Conservation (phyloP, 176 grass and related monocot species). For the Alopecurus myosuroides region DNA sequence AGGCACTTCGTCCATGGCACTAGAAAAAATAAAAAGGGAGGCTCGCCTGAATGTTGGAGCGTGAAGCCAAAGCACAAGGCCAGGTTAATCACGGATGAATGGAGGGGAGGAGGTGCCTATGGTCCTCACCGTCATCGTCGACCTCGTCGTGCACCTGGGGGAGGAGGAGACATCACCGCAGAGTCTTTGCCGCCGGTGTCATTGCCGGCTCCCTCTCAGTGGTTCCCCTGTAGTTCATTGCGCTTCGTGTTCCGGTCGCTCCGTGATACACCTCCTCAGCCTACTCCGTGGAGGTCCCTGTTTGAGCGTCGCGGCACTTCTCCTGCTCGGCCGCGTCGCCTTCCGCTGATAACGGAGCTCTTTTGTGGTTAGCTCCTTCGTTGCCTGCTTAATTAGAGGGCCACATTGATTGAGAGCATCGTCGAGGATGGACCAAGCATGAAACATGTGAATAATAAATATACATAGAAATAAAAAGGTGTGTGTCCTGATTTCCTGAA, state of each 20-base stretch:
- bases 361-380: background rate
- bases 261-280: background rate
- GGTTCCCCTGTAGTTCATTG: background rate
- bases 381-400: too few relatives aligned
- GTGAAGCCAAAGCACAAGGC: background rate
- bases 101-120: background rate
- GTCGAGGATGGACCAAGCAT: too few relatives aligned
- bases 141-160: background rate
- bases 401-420: too few relatives aligned
- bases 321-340: background rate
- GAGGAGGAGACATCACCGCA: background rate
- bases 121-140: background rate
- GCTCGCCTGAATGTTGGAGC: background rate
- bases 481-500: too few relatives aligned
- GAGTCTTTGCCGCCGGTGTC: background rate
- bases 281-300: background rate
- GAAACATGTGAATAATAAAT: too few relatives aligned
- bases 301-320: background rate
- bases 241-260: background rate
- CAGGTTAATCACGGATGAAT: background rate
- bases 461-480: too few relatives aligned
- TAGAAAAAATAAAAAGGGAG: background rate
- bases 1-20: background rate
- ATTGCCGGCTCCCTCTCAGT: background rate
- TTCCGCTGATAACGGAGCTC: background rate